A percentile compares a stretch with the other conserved stretches of the same genome.
Conservation (phyloP, 192 early-diverging fungal genomes). For the Diversispora eburnea region DNA sequence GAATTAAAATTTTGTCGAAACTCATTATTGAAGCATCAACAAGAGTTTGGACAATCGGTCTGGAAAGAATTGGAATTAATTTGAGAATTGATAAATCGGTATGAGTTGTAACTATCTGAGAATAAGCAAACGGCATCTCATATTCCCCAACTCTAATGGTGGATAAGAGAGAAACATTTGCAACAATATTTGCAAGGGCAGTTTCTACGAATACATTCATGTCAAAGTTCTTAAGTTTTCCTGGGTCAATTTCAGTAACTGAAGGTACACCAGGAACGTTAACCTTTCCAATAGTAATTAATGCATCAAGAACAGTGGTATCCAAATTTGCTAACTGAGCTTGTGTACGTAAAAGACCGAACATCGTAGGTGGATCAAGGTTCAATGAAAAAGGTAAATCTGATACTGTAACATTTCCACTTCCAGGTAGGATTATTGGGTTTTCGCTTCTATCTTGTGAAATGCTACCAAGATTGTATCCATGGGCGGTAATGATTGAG, state of each 20-base stretch:
- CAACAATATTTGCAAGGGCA: slow-evolving; percentile 45
- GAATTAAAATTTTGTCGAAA: slow-evolving; percentile 35
- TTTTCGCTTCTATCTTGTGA: not conserved
- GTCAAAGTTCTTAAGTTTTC: slow-evolving; percentile 46
- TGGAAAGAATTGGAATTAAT: slow-evolving; percentile 51
- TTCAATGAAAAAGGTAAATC: slow-evolving; percentile 35
- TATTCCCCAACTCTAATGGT: slow-evolving; percentile 50
- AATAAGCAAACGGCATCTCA: slow-evolving; percentile 36
- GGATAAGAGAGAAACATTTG: slow-evolving; percentile 46
- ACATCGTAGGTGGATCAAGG: slow-evolving; percentile 37
- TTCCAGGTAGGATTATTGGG: not conserved
- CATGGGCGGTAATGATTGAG: slow-evolving; percentile 43
- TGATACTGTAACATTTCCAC: not conserved
- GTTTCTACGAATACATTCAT: slow-evolving; percentile 42
- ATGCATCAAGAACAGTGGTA: slow-evolving; percentile 33
- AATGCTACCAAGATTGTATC: slow-evolving; percentile 44
- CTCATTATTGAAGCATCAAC: slow-evolving; percentile 36
- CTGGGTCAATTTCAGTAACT: slow-evolving; percentile 8
- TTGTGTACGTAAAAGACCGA: slow-evolving; percentile 33
- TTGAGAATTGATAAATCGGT: slow-evolving; percentile 49
- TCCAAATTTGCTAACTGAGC: slow-evolving; percentile 33
- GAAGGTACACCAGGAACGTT: not conserved
- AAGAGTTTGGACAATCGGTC: slow-evolving; percentile 54
- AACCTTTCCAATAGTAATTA: slow-evolving; percentile 28
- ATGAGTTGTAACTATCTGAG: slow-evolving; percentile 41